Evolutionary conservation across 768 basidiomycete genomes (phyloP).

Genomic region (Candolleomyces efflorescens): DNA sequence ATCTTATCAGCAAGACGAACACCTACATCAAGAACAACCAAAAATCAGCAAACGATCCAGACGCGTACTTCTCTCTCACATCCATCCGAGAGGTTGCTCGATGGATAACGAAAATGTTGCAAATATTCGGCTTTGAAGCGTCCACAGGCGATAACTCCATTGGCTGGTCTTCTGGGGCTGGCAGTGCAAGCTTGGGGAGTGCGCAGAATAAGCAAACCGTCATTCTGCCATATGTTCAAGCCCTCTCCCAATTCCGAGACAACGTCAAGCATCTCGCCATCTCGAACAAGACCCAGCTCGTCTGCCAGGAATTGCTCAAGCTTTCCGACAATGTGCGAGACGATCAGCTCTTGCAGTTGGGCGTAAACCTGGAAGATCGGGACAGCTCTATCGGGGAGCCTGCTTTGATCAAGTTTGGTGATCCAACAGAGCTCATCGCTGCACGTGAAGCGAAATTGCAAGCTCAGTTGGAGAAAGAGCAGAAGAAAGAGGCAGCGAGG

Average conservation of each 20-base stretch:
- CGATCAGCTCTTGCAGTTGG: conserved; percentile 83
- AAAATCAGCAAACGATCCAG: conserved; percentile 43
- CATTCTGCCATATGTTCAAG: conserved; percentile 84
- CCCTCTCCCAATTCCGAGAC: conserved; percentile 89
- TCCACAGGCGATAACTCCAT: conserved; percentile 55
- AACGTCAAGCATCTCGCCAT: conserved; percentile 82
- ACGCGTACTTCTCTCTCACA: conserved; percentile 27
- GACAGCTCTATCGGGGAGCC: conserved; percentile 90
- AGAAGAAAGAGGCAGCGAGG: conserved; percentile 65
- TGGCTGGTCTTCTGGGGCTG: conserved; percentile 69
- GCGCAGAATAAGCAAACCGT: conserved; percentile 64
- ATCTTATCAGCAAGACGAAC: conserved; percentile 83
- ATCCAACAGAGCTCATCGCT: conserved; percentile 75
- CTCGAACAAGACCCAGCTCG: conserved; percentile 51
- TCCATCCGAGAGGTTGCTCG: conserved; percentile 61
- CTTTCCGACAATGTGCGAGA: conserved; percentile 91
- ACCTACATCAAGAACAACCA: conserved; percentile 77
- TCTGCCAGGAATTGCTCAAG: conserved; percentile 76
- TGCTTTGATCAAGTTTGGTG: conserved; percentile 91
- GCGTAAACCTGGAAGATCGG: conserved; percentile 95
- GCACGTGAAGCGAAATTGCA: conserved; percentile 88
- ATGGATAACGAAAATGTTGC: conserved; percentile 73
- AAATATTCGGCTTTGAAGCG: conserved; percentile 77
- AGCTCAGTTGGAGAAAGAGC: conserved; percentile 63
- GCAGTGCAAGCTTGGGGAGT: conserved; percentile 30